Evolutionary conservation across 805 yeast species (phyloP).

Genomic region (Metschnikowia amazonensis): DNA sequence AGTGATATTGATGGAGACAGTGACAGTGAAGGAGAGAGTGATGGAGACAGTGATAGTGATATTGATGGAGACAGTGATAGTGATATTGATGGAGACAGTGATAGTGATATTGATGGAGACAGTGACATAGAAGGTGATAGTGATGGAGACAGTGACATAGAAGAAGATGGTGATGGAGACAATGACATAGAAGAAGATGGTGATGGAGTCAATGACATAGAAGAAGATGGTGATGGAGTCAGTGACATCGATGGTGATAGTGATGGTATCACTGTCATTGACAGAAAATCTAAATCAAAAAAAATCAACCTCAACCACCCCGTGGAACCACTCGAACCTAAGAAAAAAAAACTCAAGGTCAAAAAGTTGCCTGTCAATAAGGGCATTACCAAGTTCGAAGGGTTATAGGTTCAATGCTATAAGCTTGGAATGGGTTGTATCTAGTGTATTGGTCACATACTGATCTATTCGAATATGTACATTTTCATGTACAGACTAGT

Average conservation of each 20-base stretch:
- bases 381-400: constrained; percentile 48
- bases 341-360: constrained; percentile 32
- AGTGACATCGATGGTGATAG: too few relatives aligned
- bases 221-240: too few relatives aligned
- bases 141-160: neutral
- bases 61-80: constrained; percentile 12
- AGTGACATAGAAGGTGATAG: neutral
- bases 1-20: constrained; percentile 4
- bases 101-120: neutral
- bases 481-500: too few relatives aligned
- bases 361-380: constrained; percentile 24
- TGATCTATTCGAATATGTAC: too few relatives aligned
- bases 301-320: neutral
- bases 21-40: constrained; percentile 7
- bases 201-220: too few relatives aligned
- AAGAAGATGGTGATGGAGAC: neutral
- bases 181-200: too few relatives aligned
- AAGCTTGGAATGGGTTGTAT: too few relatives aligned
- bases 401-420: constrained; percentile 11
- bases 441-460: too few relatives aligned
- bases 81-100: constrained; percentile 7
- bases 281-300: too few relatives aligned
- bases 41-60: constrained; percentile 9
- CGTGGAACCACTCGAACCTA: constrained; percentile 14
- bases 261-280: too few relatives aligned